Evolutionary conservation across 2,329 filamentous ascomycete species (phyloP).

Genomic region (Sordariomycetes sp.): DNA sequence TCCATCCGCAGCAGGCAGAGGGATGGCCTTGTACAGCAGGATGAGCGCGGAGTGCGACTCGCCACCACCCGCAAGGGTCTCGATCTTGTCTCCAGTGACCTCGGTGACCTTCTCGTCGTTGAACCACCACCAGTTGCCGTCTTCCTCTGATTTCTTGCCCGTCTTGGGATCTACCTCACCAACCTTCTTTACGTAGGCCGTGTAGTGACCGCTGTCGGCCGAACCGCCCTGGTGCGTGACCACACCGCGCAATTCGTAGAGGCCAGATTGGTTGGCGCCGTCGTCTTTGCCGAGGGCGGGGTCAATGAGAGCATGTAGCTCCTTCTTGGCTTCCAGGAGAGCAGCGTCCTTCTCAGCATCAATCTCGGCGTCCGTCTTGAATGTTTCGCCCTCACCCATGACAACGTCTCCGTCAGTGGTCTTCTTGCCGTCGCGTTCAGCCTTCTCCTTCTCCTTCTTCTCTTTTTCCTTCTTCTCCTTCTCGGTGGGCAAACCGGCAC

Average conservation of each 20-base stretch:
- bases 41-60: constrained; percentile 80
- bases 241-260: constrained; percentile 90
- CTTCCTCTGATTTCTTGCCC: constrained; percentile 70
- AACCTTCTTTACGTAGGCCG: constrained; percentile 92
- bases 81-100: constrained; percentile 84
- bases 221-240: constrained; percentile 95
- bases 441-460: constrained; percentile 33
- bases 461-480: constrained; percentile 43
- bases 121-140: constrained; percentile 99
- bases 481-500: constrained; percentile 39
- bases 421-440: constrained; percentile 33
- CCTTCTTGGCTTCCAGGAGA: constrained; percentile 75
- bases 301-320: constrained; percentile 70
- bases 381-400: constrained; percentile 70
- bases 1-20: constrained; percentile 51
- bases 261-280: constrained; percentile 82
- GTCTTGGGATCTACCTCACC: constrained; percentile 62
- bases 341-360: constrained; percentile 75
- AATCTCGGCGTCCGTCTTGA: constrained; percentile 89
- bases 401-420: constrained; percentile 55
- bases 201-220: constrained; percentile 97
- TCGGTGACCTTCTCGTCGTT: constrained; percentile 97
- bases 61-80: constrained; percentile 79
- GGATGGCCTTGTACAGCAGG: constrained; percentile 67
- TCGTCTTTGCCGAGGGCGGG: constrained; percentile 66